Conservation (phyloP, 441 rosid species). For the Erodium moschatum region DNA sequence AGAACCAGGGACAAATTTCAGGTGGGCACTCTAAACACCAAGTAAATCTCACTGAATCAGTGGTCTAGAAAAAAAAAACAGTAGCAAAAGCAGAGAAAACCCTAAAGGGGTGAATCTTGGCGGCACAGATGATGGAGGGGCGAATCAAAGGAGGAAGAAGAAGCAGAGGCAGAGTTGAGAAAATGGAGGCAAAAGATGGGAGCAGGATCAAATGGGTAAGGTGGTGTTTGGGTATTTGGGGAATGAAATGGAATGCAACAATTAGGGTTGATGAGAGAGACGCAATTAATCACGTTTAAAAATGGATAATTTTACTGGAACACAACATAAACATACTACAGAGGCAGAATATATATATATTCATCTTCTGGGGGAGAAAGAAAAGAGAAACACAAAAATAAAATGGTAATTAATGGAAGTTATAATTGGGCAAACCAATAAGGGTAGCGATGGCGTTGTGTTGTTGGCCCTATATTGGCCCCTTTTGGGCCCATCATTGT, state of each 20-base stretch:
- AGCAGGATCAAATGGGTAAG: too few species aligned
- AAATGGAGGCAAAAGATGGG: not conserved
- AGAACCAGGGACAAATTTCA: not conserved
- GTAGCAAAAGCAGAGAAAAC: not conserved
- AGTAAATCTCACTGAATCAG: not conserved
- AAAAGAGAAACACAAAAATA: not conserved
- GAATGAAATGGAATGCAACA: not conserved
- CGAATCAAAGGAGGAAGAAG: not conserved
- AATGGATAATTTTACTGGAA: too few species aligned
- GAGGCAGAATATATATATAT: too few species aligned
- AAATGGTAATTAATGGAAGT: not conserved
- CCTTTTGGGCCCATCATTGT: not conserved
- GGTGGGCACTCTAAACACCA: not conserved
- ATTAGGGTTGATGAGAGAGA: not conserved
- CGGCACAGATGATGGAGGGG: not conserved
- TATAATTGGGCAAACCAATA: not conserved
- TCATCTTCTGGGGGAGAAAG: not conserved
- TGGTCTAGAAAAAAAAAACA: not conserved
- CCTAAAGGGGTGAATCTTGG: not conserved
- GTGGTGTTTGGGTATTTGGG: not conserved
- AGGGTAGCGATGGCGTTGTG: not conserved
- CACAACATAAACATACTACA: too few species aligned
- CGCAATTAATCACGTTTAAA: not conserved
- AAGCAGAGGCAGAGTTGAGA: not conserved
- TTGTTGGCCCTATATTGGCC: not conserved